Percentiles rank a stretch among this genome's conserved stretches.
phyloP scores from a whole-genome alignment of 345 rosid genomes.

The Arabidopsis arenosa region DNA sequence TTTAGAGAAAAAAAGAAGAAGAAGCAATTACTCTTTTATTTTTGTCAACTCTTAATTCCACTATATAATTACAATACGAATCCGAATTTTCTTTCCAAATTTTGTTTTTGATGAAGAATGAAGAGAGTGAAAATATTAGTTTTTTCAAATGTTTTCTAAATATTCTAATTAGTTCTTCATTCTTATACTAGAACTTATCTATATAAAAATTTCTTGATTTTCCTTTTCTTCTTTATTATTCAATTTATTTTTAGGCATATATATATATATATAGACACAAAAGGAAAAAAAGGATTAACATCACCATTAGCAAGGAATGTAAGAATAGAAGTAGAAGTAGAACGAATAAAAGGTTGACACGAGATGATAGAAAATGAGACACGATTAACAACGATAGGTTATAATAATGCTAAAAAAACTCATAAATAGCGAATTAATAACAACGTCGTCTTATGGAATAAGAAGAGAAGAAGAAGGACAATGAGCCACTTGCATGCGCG shows the following conservation, averaged over 20 bases:
- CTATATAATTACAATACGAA: not conserved
- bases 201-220: not conserved
- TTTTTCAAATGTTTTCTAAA: not conserved
- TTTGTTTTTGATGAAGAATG: too few species aligned
- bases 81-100: too few species aligned
- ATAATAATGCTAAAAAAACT: conserved; percentile 22
- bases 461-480: conserved; percentile 25
- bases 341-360: conserved; percentile 28
- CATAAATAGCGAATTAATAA: conserved; percentile 22
- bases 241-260: not conserved
- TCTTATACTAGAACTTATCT: not conserved
- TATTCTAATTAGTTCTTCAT: not conserved
- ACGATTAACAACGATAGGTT: conserved; percentile 22
- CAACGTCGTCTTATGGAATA: conserved; percentile 29
- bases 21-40: not conserved
- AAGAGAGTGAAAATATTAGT: not conserved
- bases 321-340: conserved; percentile 26
- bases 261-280: not conserved
- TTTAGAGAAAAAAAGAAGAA: not conserved
- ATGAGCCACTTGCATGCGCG: conserved; percentile 43
- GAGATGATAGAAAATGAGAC: conserved; percentile 12
- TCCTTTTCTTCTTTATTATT: not conserved
- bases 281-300: not conserved
- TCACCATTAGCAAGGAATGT: conserved; percentile 20
- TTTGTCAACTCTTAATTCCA: not conserved